Conservation (phyloP, 768 basidiomycete genomes). For the Pisolithus tinctorius region DNA sequence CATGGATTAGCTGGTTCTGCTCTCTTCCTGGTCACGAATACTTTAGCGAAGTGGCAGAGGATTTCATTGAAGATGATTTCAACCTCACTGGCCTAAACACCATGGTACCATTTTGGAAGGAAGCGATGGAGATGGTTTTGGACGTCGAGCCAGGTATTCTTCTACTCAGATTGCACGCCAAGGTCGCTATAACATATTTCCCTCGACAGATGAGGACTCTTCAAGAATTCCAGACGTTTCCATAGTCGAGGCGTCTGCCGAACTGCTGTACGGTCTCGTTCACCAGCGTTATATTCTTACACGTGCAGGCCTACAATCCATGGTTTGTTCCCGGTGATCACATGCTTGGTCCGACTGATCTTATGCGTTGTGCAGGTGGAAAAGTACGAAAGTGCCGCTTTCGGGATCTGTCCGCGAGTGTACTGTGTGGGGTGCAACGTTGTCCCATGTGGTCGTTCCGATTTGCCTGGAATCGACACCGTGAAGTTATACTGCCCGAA, state of each 20-base stretch:
- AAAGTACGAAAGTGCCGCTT: constrained; percentile 88
- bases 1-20: constrained; percentile 97
- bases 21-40: constrained; percentile 94
- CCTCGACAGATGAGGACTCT: constrained; percentile 72
- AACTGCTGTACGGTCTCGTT: constrained; percentile 94
- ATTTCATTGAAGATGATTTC: constrained; percentile 99
- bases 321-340: constrained; percentile 49
- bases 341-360: constrained; percentile 11
- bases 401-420: constrained; percentile 93
- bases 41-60: constrained; percentile 96
- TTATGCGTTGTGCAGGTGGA: constrained; percentile 56
- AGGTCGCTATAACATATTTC: not conserved
- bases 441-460: constrained; percentile 91
- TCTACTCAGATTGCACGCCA: constrained; percentile 4
- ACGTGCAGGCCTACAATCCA: constrained; percentile 85
- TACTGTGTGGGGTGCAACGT: constrained; percentile 87
- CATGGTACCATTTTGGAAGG: constrained; percentile 99
- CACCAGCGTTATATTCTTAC: constrained; percentile 98
- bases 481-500: constrained; percentile 98
- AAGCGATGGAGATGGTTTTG: constrained; percentile 99
- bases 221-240: constrained; percentile 97
- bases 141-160: constrained; percentile 95
- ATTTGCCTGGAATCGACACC: constrained; percentile 93
- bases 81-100: constrained; percentile 94
- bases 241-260: constrained; percentile 95